Percentiles rank a stretch among this genome's conserved stretches.
These are phyloP conservation scores for Sinapis alba DNA, from an alignment of 441 rosid species.

Conservation along the genomic window DNA sequence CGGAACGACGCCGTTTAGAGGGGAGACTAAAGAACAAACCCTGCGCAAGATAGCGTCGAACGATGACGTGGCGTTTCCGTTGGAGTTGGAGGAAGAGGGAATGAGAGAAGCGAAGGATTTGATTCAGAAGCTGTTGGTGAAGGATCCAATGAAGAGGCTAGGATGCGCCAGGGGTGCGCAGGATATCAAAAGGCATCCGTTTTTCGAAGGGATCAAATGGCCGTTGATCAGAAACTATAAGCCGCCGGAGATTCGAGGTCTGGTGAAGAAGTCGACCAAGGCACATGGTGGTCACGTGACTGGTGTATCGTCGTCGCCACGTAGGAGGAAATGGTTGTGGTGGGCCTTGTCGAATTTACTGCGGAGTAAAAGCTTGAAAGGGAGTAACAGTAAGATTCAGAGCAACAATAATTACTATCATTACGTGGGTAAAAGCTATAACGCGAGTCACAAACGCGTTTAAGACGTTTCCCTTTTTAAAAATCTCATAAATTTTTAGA, in stretches of 20 bases:
- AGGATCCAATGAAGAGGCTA: conserved; percentile 56
- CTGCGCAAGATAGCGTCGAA: conserved; percentile 59
- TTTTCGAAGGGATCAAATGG: conserved; percentile 65
- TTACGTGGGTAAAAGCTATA: conserved; percentile 31
- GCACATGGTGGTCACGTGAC: conserved; percentile 42
- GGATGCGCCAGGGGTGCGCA: conserved; percentile 66
- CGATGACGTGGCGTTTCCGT: conserved; percentile 41
- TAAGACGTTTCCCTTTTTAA: conserved; percentile 7
- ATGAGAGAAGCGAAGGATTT: conserved; percentile 52
- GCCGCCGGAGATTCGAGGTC: conserved; percentile 59
- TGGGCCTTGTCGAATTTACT: conserved; percentile 31
- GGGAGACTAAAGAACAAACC: conserved; percentile 53
- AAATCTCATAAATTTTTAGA: background rate
- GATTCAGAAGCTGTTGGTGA: conserved; percentile 52
- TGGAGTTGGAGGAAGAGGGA: conserved; percentile 42
- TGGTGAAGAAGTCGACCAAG: conserved; percentile 41
- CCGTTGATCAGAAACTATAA: conserved; percentile 62
- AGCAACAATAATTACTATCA: conserved; percentile 34
- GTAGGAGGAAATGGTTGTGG: conserved; percentile 39
- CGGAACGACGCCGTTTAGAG: conserved; percentile 67
- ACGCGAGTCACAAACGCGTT: conserved; percentile 27
- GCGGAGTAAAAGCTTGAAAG: conserved; percentile 21
- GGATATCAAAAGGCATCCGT: conserved; percentile 60
- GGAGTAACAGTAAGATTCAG: conserved; percentile 23
- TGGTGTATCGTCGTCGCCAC: conserved; percentile 27